phyloP scores from a whole-genome alignment of 495 filamentous ascomycete species.

The Pyronema domesticum region DNA sequence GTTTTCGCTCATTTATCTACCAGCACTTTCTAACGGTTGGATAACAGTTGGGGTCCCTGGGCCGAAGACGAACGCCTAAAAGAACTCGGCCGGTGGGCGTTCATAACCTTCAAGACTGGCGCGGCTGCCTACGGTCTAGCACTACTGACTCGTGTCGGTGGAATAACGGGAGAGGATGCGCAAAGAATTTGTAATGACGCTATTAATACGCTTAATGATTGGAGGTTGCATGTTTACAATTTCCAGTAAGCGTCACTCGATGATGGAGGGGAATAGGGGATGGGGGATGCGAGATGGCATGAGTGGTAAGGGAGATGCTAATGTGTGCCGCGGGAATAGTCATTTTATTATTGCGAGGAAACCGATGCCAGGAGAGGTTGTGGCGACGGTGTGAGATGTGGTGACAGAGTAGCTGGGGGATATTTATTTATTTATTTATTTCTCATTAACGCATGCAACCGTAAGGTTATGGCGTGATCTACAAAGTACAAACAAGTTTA shows the following conservation, averaged over 20 bases:
- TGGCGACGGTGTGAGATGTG: too few species aligned
- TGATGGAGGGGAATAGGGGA: neutral
- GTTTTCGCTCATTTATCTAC: too few species aligned
- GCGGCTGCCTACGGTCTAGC: conserved; percentile 10
- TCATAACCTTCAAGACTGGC: conserved; percentile 1
- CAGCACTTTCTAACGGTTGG: neutral
- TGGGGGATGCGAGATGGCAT: neutral
- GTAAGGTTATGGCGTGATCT: too few species aligned
- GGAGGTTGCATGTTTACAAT: conserved; percentile 32
- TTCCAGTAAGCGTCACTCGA: conserved; percentile 10
- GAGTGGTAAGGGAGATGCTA: too few species aligned
- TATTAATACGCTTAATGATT: conserved; percentile 35
- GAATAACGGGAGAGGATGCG: conserved; percentile 3
- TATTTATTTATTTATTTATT: too few species aligned
- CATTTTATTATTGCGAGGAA: conserved; percentile 1
- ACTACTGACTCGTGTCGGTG: conserved; percentile 10
- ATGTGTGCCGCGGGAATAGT: neutral
- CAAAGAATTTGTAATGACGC: conserved; percentile 27
- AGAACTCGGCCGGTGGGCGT: conserved; percentile 12
- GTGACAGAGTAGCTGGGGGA: too few species aligned
- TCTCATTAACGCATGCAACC: too few species aligned
- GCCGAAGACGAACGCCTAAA: conserved; percentile 9
- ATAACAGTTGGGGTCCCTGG: conserved; percentile 7
- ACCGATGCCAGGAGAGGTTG: neutral
- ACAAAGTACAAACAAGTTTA: too few species aligned